Conservation (phyloP, 2,329 filamentous ascomycete species). For the Aquanectria penicillioides region DNA sequence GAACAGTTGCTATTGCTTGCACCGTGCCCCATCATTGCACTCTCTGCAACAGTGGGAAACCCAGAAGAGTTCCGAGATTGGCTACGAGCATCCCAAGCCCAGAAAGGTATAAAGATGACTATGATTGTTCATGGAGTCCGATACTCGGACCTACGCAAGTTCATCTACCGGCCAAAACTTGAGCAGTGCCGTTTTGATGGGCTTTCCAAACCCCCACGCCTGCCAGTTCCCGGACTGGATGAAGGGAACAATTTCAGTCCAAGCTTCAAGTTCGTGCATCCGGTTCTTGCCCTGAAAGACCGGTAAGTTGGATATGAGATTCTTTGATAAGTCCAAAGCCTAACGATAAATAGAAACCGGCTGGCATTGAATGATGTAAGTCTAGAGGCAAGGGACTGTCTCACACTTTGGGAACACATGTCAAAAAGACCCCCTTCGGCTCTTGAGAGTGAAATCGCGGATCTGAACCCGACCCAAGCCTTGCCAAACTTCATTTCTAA, state of each 20-base stretch:
- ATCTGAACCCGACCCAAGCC: constrained; percentile 59
- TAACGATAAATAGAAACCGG: constrained; percentile 52
- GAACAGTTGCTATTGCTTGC: constrained; percentile 79
- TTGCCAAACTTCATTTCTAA: constrained; percentile 69
- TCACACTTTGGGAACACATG: constrained; percentile 73
- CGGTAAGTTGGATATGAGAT: no score
- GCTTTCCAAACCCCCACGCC: constrained; percentile 53
- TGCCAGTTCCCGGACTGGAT: constrained; percentile 59
- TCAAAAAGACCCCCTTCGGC: constrained; percentile 46
- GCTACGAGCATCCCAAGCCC: constrained; percentile 71
- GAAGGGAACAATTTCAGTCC: constrained; percentile 51
- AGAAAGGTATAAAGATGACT: constrained; percentile 69
- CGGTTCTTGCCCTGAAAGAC: constrained; percentile 70
- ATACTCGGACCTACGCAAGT: constrained; percentile 84
- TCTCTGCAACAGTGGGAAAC: constrained; percentile 84
- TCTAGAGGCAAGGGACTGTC: constrained; percentile 77
- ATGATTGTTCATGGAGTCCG: constrained; percentile 76
- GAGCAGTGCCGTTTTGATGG: constrained; percentile 61
- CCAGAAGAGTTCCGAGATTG: constrained; percentile 75
- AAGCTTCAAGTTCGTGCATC: constrained; percentile 71
- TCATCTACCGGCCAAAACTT: constrained; percentile 69
- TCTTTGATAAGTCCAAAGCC: no score
- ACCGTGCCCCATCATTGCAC: constrained; percentile 80
- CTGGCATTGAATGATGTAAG: constrained; percentile 73
- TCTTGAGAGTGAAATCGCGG: constrained; percentile 29